Conservation (phyloP, 352 stramenopile species). For the Phytophthora capsici region DNA sequence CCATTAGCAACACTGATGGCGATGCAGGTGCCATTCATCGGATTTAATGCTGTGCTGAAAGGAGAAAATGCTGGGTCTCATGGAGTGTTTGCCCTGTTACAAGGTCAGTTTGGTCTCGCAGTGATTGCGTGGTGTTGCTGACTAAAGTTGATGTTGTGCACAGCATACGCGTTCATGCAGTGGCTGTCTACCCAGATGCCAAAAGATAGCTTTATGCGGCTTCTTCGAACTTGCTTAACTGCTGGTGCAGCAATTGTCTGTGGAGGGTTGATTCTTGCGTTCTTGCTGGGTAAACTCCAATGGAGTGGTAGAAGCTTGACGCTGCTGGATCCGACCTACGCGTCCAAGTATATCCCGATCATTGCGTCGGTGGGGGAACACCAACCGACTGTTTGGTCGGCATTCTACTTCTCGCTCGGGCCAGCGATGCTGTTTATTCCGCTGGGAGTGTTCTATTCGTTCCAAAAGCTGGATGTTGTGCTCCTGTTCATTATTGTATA, state of each 20-base stretch:
- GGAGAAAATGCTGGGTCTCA: conserved; percentile 77
- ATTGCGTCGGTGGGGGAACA: conserved; percentile 95
- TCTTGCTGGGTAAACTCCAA: conserved; percentile 82
- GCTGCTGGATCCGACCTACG: conserved; percentile 93
- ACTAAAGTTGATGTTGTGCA: conserved; percentile 12
- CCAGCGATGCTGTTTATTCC: conserved; percentile 89
- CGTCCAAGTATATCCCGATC: conserved; percentile 96
- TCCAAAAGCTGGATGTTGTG: conserved; percentile 64
- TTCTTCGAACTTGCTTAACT: conserved; percentile 51
- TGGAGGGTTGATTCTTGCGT: conserved; percentile 47
- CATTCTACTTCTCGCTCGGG: conserved; percentile 94
- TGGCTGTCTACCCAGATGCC: conserved; percentile 61
- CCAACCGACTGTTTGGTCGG: conserved; percentile 92
- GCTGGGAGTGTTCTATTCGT: conserved; percentile 90
- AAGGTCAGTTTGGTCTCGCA: conserved; percentile 47
- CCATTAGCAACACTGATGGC: conserved; percentile 94
- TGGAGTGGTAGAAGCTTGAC: conserved; percentile 93
- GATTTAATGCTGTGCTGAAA: conserved; percentile 94
- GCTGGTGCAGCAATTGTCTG: conserved; percentile 44
- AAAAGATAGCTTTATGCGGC: conserved; percentile 46
- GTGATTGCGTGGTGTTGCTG: conserved; percentile 12
- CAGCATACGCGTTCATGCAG: conserved; percentile 62
- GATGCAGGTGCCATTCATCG: conserved; percentile 99
- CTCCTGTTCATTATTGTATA: conserved; percentile 94
- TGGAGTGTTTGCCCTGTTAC: conserved; percentile 95